Percentiles rank a stretch among this genome's conserved stretches.
These are phyloP conservation scores for Zymoseptoria brevis DNA, from an alignment of 2,329 filamentous ascomycete genomes.

Conservation along the genomic window DNA sequence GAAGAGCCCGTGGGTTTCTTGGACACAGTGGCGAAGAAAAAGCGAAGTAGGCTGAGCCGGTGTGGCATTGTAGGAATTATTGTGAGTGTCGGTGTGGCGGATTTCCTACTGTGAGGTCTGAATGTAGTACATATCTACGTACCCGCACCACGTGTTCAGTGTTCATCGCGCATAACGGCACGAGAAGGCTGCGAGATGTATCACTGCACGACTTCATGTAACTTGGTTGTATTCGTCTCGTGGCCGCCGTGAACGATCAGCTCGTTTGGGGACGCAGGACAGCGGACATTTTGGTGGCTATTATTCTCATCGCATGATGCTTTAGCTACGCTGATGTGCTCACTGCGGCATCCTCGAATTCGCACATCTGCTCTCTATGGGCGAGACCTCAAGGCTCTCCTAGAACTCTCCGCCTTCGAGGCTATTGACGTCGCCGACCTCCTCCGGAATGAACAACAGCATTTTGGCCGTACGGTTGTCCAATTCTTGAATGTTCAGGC, in stretches of 20 bases:
- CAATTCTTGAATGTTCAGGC: neutral
- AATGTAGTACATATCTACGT: neutral
- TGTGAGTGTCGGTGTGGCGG: neutral
- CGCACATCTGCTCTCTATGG: neutral
- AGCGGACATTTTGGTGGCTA: neutral
- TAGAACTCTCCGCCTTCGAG: neutral
- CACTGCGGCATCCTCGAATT: neutral
- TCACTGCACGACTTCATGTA: neutral
- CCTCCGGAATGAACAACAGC: conserved; percentile 8
- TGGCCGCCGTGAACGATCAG: neutral
- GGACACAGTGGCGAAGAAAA: neutral
- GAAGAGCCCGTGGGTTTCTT: neutral
- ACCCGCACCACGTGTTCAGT: neutral
- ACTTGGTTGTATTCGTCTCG: neutral
- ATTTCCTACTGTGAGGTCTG: neutral
- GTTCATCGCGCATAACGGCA: neutral
- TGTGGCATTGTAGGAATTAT: neutral
- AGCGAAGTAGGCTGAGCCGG: neutral
- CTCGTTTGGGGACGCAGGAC: neutral
- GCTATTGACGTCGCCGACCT: conserved; percentile 4
- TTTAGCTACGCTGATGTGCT: neutral
- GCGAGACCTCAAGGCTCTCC: neutral
- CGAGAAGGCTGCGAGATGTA: neutral
- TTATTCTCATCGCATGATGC: neutral
- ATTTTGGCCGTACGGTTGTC: conserved; percentile 17